These are phyloP conservation scores for Lepidium didymum DNA, from an alignment of 345 rosid genomes.

Conservation along the genomic window DNA sequence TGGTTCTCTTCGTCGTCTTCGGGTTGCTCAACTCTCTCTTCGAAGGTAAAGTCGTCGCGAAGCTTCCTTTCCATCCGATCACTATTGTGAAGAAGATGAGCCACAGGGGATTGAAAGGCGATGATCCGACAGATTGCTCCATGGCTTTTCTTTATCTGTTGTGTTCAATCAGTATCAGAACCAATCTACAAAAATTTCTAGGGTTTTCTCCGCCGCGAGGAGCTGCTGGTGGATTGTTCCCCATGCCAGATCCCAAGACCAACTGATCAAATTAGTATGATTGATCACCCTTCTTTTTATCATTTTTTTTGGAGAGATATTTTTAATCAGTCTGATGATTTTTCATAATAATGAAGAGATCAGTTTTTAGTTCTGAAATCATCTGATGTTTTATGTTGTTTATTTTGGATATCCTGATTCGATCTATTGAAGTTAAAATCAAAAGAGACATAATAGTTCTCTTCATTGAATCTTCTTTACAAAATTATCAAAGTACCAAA, in stretches of 20 bases:
- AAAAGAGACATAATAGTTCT: background rate
- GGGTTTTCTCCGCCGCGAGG: constrained; percentile 85
- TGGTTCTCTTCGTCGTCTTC: constrained; percentile 85
- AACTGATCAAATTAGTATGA: constrained; percentile 36
- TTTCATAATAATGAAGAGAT: background rate
- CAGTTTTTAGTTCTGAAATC: background rate
- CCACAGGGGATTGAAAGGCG: constrained; percentile 75
- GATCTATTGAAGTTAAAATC: background rate
- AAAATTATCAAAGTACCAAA: constrained; percentile 9
- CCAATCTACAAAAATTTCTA: constrained; percentile 78
- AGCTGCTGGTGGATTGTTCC: constrained; percentile 76
- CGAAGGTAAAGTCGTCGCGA: constrained; percentile 93
- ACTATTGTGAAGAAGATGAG: constrained; percentile 90
- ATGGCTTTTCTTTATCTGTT: constrained; percentile 85
- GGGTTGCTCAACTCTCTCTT: constrained; percentile 84
- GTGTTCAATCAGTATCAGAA: constrained; percentile 85
- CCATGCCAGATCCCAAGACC: constrained; percentile 91
- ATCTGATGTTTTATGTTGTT: background rate
- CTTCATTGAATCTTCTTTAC: constrained; percentile 16
- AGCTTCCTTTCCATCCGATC: constrained; percentile 75
- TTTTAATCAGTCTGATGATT: background rate
- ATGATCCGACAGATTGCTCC: constrained; percentile 86
- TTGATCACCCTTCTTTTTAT: background rate
- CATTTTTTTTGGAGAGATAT: background rate
- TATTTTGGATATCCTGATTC: background rate